These are phyloP conservation scores for Avena atlantica DNA, from an alignment of 176 grass and related monocot genomes.

Conservation along the genomic window DNA sequence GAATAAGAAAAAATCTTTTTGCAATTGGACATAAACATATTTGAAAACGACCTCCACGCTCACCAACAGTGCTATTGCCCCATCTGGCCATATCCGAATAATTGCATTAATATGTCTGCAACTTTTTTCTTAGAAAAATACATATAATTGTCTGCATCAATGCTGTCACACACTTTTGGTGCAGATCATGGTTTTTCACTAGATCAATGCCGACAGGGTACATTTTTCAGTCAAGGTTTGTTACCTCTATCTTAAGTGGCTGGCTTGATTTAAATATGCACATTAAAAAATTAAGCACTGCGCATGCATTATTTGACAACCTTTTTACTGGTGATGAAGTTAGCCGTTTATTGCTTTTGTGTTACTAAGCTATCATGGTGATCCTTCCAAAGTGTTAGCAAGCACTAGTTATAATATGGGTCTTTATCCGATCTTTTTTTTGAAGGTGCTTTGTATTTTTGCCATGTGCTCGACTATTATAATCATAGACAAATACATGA, in stretches of 20 bases:
- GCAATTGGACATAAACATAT: conserved; percentile 46
- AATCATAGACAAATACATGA: neutral
- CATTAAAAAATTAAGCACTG: neutral
- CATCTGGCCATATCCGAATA: neutral
- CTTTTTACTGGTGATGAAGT: neutral
- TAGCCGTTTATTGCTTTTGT: neutral
- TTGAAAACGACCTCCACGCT: conserved; percentile 45
- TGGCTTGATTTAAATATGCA: neutral
- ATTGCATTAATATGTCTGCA: neutral
- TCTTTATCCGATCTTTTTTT: neutral
- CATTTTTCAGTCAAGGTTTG: conserved; percentile 13
- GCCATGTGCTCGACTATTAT: neutral
- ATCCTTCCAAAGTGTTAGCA: conserved; percentile 29
- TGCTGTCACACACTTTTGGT: neutral
- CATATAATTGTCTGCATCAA: conserved; percentile 16
- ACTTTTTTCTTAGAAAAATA: neutral
- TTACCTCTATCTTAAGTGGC: neutral
- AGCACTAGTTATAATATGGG: neutral
- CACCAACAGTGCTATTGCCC: conserved; percentile 12
- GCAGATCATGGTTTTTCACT: conserved; percentile 14
- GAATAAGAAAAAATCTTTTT: conserved; percentile 27
- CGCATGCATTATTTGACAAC: conserved; percentile 28
- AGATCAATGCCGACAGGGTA: neutral
- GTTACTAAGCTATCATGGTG: neutral
- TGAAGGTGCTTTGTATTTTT: neutral